Conservation (phyloP, 176 grass and related monocot species). For the Olyra latifolia region DNA sequence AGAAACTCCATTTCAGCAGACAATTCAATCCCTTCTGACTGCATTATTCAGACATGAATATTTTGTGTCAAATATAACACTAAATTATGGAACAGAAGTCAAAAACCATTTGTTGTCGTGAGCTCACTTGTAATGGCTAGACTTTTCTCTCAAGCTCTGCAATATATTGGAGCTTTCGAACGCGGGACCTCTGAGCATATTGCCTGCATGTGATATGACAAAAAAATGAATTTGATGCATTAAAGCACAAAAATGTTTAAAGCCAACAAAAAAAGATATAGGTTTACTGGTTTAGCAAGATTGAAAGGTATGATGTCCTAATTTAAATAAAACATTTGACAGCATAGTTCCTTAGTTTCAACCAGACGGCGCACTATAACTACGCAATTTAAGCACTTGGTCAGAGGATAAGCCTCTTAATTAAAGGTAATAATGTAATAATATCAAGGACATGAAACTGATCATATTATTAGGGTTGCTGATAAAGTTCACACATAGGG, state of each 20-base stretch:
- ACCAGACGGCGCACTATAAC: background rate
- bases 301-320: slow-evolving; percentile 5
- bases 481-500: too few relatives aligned
- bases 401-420: too few relatives aligned
- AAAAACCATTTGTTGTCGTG: background rate
- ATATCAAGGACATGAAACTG: too few relatives aligned
- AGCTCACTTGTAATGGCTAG: slow-evolving; percentile 72
- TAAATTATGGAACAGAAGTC: background rate
- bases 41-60: slow-evolving; percentile 31
- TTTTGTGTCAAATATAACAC: slow-evolving; percentile 15
- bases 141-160: slow-evolving; percentile 93
- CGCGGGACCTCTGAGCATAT: slow-evolving; percentile 90
- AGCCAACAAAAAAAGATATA: background rate
- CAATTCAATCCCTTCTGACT: slow-evolving; percentile 78
- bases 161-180: slow-evolving; percentile 98
- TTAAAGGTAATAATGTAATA: too few relatives aligned
- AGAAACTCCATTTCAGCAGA: slow-evolving; percentile 97
- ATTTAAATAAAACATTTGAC: slow-evolving; percentile 17
- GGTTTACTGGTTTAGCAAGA: background rate
- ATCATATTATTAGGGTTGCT: too few relatives aligned
- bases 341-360: background rate
- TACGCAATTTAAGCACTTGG: background rate
- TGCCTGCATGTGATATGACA: slow-evolving; percentile 50
- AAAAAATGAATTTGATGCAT: background rate
- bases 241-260: background rate